Evolutionary conservation across 129 eudicot genomes (phyloP).

Genomic region (Erigeron canadensis): DNA sequence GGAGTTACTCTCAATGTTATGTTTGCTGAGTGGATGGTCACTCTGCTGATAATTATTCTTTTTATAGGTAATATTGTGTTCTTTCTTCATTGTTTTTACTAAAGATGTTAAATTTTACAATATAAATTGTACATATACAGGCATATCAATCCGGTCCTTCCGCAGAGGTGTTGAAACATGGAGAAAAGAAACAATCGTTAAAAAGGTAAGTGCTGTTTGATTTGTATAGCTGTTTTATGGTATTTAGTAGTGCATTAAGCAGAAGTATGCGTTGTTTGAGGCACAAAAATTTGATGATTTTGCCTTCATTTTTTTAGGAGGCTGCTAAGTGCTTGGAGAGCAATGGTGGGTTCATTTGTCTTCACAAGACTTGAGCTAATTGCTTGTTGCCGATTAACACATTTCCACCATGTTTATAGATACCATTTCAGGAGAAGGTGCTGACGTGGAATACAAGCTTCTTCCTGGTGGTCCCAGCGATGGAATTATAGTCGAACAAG

Average conservation of each 20-base stretch:
- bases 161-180: slow-evolving; percentile 87
- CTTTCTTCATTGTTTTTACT: neutral
- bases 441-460: slow-evolving; percentile 72
- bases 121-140: slow-evolving; percentile 37
- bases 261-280: neutral
- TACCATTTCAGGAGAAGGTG: slow-evolving; percentile 27
- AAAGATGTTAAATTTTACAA: slow-evolving; percentile 1
- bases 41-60: slow-evolving; percentile 79
- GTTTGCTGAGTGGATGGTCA: slow-evolving; percentile 99
- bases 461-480: slow-evolving; percentile 75
- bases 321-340: slow-evolving; percentile 54
- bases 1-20: slow-evolving; percentile 91
- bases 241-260: neutral
- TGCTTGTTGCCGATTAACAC: neutral
- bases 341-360: slow-evolving; percentile 48
- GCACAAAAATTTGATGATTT: neutral
- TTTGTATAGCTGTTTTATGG: neutral
- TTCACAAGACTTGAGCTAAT: neutral
- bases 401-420: neutral
- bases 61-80: slow-evolving; percentile 58
- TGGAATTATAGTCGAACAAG: slow-evolving; percentile 28
- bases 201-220: slow-evolving; percentile 46
- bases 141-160: slow-evolving; percentile 84
- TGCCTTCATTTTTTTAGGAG: slow-evolving; percentile 47
- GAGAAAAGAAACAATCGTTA: slow-evolving; percentile 86